Conservation (phyloP, 2,329 filamentous ascomycete species). For the Apiospora phragmitis region DNA sequence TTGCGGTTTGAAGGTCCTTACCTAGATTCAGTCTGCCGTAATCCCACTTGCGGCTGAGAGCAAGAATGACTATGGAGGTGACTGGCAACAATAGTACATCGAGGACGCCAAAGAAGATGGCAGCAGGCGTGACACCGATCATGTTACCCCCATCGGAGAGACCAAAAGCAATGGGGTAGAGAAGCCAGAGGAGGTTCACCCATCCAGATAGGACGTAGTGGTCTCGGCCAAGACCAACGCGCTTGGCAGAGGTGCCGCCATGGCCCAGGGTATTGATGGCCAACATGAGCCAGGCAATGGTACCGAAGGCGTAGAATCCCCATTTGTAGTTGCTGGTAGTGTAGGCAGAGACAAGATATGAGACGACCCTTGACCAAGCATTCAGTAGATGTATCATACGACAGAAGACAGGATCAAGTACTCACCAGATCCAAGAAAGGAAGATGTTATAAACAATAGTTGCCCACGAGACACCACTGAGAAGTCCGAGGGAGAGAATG, state of each 20-base stretch:
- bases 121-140: conserved; percentile 45
- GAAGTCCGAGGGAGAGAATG: conserved; percentile 47
- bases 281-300: conserved; percentile 47
- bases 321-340: conserved; percentile 54
- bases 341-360: conserved; percentile 50
- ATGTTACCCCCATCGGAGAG: conserved; percentile 53
- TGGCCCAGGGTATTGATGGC: conserved; percentile 43
- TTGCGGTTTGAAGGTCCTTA: conserved; percentile 12
- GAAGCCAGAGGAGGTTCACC: conserved; percentile 52
- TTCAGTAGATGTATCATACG: neutral
- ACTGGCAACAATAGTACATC: conserved; percentile 50
- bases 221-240: conserved; percentile 44
- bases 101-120: conserved; percentile 56
- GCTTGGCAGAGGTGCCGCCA: conserved; percentile 38
- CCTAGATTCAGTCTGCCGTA: conserved; percentile 49
- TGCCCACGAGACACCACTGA: conserved; percentile 56
- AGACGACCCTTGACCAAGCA: conserved; percentile 38
- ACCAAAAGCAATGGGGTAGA: conserved; percentile 56
- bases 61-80: conserved; percentile 41
- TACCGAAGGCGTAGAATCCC: conserved; percentile 58
- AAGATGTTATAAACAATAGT: conserved; percentile 53
- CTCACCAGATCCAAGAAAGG: conserved; percentile 49
- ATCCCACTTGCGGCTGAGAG: conserved; percentile 51
- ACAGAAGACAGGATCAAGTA: neutral
- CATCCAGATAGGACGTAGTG: conserved; percentile 47